Percentiles rank a stretch among this genome's conserved stretches.
Evolutionary conservation across 163 green algal genomes (phyloP).

Genomic region (Chlamydomonas reinhardtii): DNA sequence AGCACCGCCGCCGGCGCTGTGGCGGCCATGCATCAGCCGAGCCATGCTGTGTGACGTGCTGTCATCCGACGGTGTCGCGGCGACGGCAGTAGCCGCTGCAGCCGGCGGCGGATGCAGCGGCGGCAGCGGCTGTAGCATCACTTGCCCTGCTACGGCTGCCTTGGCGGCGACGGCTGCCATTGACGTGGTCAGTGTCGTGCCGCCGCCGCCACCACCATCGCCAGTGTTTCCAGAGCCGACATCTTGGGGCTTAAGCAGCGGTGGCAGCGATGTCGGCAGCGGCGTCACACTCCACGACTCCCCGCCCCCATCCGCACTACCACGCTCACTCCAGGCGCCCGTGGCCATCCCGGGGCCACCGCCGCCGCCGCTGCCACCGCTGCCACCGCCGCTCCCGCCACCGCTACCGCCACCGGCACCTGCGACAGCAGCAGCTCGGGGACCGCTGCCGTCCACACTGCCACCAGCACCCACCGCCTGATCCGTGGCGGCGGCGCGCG

Average conservation of each 20-base stretch:
- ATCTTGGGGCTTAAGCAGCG: too few relatives aligned
- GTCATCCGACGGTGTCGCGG: constrained; percentile 21
- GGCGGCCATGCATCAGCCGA: too few relatives aligned
- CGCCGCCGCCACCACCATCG: too few relatives aligned
- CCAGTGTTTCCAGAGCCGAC: background rate
- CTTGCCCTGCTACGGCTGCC: background rate
- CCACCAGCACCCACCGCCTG: too few relatives aligned
- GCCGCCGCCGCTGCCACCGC: background rate
- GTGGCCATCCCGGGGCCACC: too few relatives aligned
- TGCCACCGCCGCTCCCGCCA: background rate
- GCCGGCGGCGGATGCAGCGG: background rate
- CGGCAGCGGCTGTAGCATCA: background rate
- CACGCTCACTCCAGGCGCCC: too few relatives aligned
- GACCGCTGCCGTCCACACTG: background rate
- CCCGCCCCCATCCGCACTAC: too few relatives aligned
- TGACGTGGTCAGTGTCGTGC: background rate
- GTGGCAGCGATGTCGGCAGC: background rate
- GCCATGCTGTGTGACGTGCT: constrained; percentile 39
- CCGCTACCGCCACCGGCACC: background rate
- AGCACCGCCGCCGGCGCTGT: too few relatives aligned
- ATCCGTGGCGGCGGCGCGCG: background rate
- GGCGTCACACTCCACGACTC: too few relatives aligned
- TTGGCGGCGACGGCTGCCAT: too few relatives aligned
- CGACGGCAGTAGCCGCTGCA: too few relatives aligned
- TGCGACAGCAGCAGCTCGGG: too few relatives aligned